Evolutionary conservation across 164 flowering plant genomes (phyloP).

Genomic region (Echeveria elegans): DNA sequence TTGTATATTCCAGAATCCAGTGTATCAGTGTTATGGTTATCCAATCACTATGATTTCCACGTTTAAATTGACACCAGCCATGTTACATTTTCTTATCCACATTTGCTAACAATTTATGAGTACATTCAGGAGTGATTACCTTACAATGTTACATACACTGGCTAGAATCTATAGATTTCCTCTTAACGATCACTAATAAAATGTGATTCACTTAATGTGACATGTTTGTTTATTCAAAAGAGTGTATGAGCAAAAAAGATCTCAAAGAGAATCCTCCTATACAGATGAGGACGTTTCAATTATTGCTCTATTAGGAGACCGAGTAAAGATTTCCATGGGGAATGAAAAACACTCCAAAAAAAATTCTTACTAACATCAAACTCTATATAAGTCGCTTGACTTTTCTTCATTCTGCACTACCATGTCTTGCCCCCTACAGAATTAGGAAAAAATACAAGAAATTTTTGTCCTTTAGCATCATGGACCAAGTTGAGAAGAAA

Average conservation of each 20-base stretch:
- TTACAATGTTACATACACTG: background rate
- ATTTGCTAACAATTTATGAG: background rate
- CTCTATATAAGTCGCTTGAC: background rate
- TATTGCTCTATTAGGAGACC: background rate
- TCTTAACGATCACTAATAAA: background rate
- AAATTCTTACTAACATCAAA: background rate
- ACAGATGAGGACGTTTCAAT: background rate
- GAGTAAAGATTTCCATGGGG: background rate
- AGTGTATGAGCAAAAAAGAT: background rate
- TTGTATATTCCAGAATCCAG: background rate
- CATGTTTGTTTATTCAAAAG: background rate
- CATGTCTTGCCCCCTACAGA: too few relatives aligned
- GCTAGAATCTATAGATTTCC: background rate
- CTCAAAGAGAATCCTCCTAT: background rate
- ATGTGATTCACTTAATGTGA: background rate
- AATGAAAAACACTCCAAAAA: too few relatives aligned
- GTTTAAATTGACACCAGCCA: background rate
- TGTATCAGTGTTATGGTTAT: background rate
- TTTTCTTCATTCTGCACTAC: too few relatives aligned
- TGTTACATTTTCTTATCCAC: background rate
- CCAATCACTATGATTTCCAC: background rate
- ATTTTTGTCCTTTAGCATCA: background rate
- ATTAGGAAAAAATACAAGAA: background rate
- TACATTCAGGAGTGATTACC: background rate
- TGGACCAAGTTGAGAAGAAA: background rate